Evolutionary conservation across 2,329 filamentous ascomycete genomes (phyloP).

Genomic region (Cercospora brassicicola): DNA sequence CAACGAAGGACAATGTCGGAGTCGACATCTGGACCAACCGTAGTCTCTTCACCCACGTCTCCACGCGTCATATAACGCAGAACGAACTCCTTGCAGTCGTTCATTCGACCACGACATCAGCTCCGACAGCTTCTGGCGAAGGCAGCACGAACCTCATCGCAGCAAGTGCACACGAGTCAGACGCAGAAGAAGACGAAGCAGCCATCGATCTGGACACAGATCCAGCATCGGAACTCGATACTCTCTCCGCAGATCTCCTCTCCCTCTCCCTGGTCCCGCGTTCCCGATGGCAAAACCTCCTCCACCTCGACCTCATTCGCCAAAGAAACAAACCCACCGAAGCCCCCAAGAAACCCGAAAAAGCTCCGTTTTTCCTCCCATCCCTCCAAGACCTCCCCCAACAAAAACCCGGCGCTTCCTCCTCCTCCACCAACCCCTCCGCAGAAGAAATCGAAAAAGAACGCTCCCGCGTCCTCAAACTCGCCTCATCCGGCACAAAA

Average conservation of each 20-base stretch:
- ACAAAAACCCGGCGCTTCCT: conserved; percentile 9
- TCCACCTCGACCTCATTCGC: conserved; percentile 87
- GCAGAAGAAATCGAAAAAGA: conserved; percentile 37
- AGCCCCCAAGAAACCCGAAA: conserved; percentile 85
- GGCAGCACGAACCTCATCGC: conserved; percentile 65
- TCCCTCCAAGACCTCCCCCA: conserved; percentile 52
- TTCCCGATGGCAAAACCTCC: conserved; percentile 87
- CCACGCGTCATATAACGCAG: conserved; percentile 80
- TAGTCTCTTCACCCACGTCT: conserved; percentile 82
- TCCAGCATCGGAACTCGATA: conserved; percentile 46
- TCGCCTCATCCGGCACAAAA: conserved; percentile 19
- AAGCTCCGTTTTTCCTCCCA: conserved; percentile 92
- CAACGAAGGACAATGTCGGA: conserved; percentile 76
- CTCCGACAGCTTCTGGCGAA: conserved; percentile 78
- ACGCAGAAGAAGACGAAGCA: conserved; percentile 65
- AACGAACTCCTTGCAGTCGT: conserved; percentile 66
- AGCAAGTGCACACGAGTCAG: conserved; percentile 49
- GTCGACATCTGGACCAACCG: conserved; percentile 97
- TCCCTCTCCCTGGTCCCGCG: conserved; percentile 88
- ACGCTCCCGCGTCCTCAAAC: conserved; percentile 37
- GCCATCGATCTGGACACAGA: conserved; percentile 54
- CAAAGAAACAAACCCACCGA: conserved; percentile 93
- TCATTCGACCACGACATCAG: conserved; percentile 23
- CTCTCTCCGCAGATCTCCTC: conserved; percentile 74
- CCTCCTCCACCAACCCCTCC: conserved; percentile 27